Percentiles rank a stretch among this genome's conserved stretches.
phyloP scores from a whole-genome alignment of 176 grass and related monocot species.

The Chloris gayana region DNA sequence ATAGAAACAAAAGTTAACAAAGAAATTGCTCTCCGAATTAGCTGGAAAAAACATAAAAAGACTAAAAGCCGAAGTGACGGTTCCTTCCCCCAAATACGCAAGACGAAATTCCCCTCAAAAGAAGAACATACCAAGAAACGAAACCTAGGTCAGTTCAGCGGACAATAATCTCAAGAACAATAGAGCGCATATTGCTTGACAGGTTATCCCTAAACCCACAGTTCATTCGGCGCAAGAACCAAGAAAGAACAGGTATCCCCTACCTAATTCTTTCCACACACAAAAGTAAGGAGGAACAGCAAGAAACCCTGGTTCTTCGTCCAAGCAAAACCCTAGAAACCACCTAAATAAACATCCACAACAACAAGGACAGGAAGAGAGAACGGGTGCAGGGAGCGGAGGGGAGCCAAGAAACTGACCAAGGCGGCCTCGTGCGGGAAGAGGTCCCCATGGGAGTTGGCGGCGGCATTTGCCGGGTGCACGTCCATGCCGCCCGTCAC shows the following conservation, averaged over 20 bases:
- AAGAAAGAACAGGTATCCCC: neutral
- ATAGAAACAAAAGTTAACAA: neutral
- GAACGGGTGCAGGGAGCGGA: too few relatives aligned
- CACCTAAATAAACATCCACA: neutral
- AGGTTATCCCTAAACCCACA: slow-evolving; percentile 12
- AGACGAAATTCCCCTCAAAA: neutral
- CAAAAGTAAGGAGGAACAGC: neutral
- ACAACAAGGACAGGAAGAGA: neutral
- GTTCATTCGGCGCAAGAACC: slow-evolving; percentile 8
- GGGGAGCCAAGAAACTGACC: slow-evolving; percentile 34
- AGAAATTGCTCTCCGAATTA: neutral
- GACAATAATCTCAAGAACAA: neutral
- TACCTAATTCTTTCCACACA: neutral
- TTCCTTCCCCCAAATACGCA: neutral
- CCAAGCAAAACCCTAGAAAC: neutral
- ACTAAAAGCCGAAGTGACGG: neutral
- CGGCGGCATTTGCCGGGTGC: slow-evolving; percentile 39
- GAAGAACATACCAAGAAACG: neutral
- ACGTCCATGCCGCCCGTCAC: slow-evolving; percentile 54
- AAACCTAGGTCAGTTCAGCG: neutral
- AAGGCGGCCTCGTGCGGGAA: slow-evolving; percentile 39
- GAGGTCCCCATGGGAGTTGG: slow-evolving; percentile 28
- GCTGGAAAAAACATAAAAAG: neutral
- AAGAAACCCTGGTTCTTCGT: neutral
- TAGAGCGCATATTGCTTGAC: neutral